These are phyloP conservation scores for Pythium apleroticum DNA, from an alignment of 352 stramenopile genomes.

Conservation along the genomic window DNA sequence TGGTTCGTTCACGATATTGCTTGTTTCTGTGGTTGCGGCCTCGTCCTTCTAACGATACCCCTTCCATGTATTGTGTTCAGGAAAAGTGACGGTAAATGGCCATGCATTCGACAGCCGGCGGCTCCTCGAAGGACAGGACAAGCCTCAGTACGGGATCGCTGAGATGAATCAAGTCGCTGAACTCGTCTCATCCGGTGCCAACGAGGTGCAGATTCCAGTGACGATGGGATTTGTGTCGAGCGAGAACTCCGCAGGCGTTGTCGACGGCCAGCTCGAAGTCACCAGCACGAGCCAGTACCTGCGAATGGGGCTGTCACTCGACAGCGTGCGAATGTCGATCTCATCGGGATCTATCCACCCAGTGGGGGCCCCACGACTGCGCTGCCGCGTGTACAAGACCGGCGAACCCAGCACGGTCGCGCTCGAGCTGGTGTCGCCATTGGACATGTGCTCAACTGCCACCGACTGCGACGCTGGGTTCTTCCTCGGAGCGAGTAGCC, in stretches of 20 bases:
- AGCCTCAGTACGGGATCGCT: conserved; percentile 5
- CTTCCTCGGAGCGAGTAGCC: conserved; percentile 45
- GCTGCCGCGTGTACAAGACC: conserved; percentile 20
- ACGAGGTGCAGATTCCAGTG: conserved; percentile 10
- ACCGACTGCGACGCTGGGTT: conserved; percentile 38
- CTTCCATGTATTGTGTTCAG: conserved; percentile 2
- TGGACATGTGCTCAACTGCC: conserved; percentile 40
- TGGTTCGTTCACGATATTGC: conserved; percentile 10
- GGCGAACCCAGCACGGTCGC: conserved; percentile 10
- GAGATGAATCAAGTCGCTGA: neutral
- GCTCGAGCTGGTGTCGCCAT: conserved; percentile 34
- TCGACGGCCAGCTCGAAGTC: conserved; percentile 6
- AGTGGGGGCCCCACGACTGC: conserved; percentile 3
- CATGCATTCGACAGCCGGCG: conserved; percentile 21
- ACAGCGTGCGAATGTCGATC: neutral
- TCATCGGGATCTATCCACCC: neutral
- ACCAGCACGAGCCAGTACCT: neutral
- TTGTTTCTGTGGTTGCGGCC: neutral
- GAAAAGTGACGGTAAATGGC: conserved; percentile 61
- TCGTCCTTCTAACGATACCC: neutral
- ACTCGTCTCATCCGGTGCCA: neutral
- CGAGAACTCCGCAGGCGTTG: neutral
- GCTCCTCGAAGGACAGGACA: neutral
- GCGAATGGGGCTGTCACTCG: conserved; percentile 14
- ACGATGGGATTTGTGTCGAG: conserved; percentile 1